These are phyloP conservation scores for Suhomyces guaymorum DNA, from an alignment of 1,139 yeast species.

Conservation along the genomic window DNA sequence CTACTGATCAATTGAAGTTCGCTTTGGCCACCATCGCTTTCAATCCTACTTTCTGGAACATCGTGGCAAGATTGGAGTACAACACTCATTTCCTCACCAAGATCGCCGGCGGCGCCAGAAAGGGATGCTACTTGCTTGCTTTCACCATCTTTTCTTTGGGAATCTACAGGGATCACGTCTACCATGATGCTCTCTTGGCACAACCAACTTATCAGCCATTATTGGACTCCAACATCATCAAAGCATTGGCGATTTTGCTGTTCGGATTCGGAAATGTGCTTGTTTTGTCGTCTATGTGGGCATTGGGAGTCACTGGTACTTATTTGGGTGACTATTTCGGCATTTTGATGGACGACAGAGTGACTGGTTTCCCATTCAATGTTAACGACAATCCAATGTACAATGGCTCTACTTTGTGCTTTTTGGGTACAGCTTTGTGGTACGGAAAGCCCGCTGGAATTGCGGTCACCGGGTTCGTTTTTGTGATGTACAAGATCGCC, in stretches of 20 bases:
- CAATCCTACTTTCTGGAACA: constrained; percentile 95
- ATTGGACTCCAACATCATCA: constrained; percentile 38
- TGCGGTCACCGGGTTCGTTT: constrained; percentile 68
- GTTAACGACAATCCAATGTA: constrained; percentile 94
- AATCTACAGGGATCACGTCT: constrained; percentile 73
- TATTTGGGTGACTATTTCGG: constrained; percentile 97
- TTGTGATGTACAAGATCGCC: constrained; percentile 80
- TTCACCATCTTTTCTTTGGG: constrained; percentile 81
- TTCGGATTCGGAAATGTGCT: constrained; percentile 76
- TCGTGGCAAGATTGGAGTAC: constrained; percentile 85
- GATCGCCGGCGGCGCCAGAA: constrained; percentile 63
- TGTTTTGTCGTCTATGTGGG: constrained; percentile 84
- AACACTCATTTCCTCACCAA: constrained; percentile 73
- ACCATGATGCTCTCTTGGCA: constrained; percentile 54
- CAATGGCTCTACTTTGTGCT: constrained; percentile 85
- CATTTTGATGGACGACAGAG: constrained; percentile 85
- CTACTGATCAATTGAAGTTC: constrained; percentile 26
- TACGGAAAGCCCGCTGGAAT: constrained; percentile 90
- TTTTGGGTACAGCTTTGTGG: constrained; percentile 87
- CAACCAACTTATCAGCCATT: constrained; percentile 58
- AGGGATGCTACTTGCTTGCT: constrained; percentile 86
- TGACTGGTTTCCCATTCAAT: constrained; percentile 93
- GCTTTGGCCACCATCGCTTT: constrained; percentile 69
- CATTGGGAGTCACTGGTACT: constrained; percentile 94
- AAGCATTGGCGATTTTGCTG: constrained; percentile 33